phyloP scores from a whole-genome alignment of 805 yeast genomes.

The Kuraishia floccosa region DNA sequence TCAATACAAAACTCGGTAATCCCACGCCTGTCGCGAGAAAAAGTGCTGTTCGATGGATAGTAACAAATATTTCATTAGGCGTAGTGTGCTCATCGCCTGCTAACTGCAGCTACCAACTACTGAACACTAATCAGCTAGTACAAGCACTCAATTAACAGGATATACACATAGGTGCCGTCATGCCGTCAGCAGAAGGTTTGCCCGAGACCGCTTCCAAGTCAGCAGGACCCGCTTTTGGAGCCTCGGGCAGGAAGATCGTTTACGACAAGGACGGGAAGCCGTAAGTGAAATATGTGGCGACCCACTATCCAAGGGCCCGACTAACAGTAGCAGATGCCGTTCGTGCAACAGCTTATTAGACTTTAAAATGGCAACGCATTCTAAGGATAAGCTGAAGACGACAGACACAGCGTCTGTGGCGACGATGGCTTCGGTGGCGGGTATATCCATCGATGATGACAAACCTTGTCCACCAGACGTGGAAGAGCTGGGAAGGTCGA shows the following conservation, averaged over 20 bases:
- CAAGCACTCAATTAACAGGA: too few relatives aligned
- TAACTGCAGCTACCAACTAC: too few relatives aligned
- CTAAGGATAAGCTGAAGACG: conserved; percentile 10
- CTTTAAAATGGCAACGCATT: conserved; percentile 48
- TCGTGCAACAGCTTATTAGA: conserved; percentile 77
- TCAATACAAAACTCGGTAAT: too few relatives aligned
- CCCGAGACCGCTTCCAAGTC: too few relatives aligned
- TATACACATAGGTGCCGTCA: too few relatives aligned
- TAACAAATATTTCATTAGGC: too few relatives aligned
- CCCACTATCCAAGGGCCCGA: conserved; percentile 2
- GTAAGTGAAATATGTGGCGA: conserved; percentile 32
- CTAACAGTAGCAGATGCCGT: conserved; percentile 41
- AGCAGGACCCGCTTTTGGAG: conserved; percentile 43
- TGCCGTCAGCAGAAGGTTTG: too few relatives aligned
- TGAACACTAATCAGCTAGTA: too few relatives aligned
- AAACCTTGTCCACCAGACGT: conserved; percentile 82
- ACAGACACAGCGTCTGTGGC: conserved; percentile 9
- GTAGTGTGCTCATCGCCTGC: too few relatives aligned
- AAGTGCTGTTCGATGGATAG: too few relatives aligned
- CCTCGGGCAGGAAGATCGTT: conserved; percentile 55
- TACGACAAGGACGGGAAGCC: conserved; percentile 91
- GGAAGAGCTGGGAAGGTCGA: conserved; percentile 63
- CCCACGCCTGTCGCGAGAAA: too few relatives aligned
- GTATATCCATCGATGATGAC: conserved; percentile 12
- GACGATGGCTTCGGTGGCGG: conserved; percentile 9